phyloP scores from a whole-genome alignment of 164 flowering plant species.

The Liquidambar formosana region DNA sequence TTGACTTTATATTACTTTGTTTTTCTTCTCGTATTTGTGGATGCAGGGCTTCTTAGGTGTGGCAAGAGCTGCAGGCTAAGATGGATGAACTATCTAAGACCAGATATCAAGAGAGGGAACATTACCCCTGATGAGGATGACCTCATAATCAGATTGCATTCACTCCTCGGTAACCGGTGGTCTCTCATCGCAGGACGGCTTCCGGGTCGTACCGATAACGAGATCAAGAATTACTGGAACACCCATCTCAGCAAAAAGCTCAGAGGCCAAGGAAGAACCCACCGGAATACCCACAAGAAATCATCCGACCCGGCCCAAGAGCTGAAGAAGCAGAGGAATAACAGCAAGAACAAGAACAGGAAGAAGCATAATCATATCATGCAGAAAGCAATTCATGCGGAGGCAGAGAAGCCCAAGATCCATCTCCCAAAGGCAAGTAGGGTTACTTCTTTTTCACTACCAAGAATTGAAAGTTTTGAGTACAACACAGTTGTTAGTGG shows the following conservation, averaged over 20 bases:
- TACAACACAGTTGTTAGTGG: slow-evolving; percentile 11
- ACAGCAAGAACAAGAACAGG: slow-evolving; percentile 8
- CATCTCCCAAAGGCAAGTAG: slow-evolving; percentile 44
- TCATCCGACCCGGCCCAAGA: slow-evolving; percentile 2
- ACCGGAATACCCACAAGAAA: slow-evolving; percentile 33
- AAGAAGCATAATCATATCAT: not conserved
- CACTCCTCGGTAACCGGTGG: slow-evolving; percentile 68
- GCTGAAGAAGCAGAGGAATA: slow-evolving; percentile 17
- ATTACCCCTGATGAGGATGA: slow-evolving; percentile 64
- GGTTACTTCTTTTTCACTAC: slow-evolving; percentile 18
- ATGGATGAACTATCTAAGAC: slow-evolving; percentile 74
- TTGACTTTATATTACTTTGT: not conserved
- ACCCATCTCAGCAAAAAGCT: slow-evolving; percentile 59
- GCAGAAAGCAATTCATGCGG: not conserved
- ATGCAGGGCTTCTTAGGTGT: slow-evolving; percentile 55
- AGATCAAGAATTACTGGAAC: slow-evolving; percentile 78
- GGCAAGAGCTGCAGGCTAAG: slow-evolving; percentile 72
- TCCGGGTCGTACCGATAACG: slow-evolving; percentile 81
- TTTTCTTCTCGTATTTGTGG: not conserved
- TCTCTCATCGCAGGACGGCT: slow-evolving; percentile 65
- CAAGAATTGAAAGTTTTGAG: slow-evolving; percentile 35
- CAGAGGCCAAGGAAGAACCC: slow-evolving; percentile 34
- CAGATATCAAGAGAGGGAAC: slow-evolving; percentile 66
- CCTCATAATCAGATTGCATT: slow-evolving; percentile 57
- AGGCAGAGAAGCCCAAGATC: slow-evolving; percentile 17